Conservation (phyloP, 1,284 basidiomycete species). For the Cerrena zonata region DNA sequence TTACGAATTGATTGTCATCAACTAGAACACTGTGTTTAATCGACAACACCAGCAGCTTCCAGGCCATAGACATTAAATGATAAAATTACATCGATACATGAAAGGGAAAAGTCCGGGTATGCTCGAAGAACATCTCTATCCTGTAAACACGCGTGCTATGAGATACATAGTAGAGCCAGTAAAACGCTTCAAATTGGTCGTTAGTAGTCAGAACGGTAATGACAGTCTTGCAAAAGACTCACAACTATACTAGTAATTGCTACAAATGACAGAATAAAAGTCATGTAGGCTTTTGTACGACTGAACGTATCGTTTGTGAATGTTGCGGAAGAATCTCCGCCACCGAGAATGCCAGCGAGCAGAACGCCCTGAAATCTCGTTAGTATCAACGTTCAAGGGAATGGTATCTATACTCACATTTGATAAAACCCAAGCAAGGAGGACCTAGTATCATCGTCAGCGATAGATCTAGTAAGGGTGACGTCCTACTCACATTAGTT, state of each 20-base stretch:
- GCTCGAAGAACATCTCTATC: constrained; percentile 28
- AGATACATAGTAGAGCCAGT: constrained; percentile 61
- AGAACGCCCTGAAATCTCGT: constrained; percentile 54
- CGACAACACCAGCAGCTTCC: no score
- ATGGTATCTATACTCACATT: constrained; percentile 51
- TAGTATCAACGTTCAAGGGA: background rate
- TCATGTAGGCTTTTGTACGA: constrained; percentile 70
- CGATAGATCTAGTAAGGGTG: background rate
- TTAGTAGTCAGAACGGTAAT: constrained; percentile 1
- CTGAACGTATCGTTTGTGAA: constrained; percentile 53
- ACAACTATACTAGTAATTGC: constrained; percentile 67
- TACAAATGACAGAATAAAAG: constrained; percentile 75
- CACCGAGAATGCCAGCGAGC: constrained; percentile 70
- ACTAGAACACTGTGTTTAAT: no score
- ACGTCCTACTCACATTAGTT: constrained; percentile 65
- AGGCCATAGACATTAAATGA: no score
- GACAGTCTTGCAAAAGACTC: constrained; percentile 17
- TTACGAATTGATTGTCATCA: background rate
- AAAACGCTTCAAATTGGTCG: constrained; percentile 40
- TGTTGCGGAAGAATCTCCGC: constrained; percentile 53
- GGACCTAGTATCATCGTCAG: constrained; percentile 36
- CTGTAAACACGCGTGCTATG: constrained; percentile 55
- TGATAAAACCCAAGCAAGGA: constrained; percentile 80
- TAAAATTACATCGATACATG: background rate
- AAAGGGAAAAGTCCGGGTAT: background rate